phyloP scores from a whole-genome alignment of 495 filamentous ascomycete species.

The Aspergillus bertholletiae region DNA sequence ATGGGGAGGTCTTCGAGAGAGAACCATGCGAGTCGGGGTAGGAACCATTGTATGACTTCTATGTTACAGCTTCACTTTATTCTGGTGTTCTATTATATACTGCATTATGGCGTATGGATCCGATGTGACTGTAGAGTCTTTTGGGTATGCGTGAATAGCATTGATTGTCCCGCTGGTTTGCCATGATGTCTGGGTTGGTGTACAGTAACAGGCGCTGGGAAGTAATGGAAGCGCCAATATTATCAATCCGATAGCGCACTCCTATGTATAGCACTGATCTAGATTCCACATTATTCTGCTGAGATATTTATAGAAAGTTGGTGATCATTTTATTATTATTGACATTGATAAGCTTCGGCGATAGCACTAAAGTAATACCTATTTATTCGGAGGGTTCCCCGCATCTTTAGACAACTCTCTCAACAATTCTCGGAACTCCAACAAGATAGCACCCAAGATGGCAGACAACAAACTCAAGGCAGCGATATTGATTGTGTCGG shows the following conservation, averaged over 20 bases:
- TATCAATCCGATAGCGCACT: background rate
- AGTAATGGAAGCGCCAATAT: constrained; percentile 8
- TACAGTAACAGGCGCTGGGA: constrained; percentile 32
- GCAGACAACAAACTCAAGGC: constrained; percentile 31
- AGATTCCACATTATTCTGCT: too few species aligned
- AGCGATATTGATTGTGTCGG: constrained; percentile 84
- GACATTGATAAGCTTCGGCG: too few species aligned
- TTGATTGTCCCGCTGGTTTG: constrained; percentile 22
- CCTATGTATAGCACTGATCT: too few species aligned
- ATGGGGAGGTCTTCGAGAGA: constrained; percentile 12
- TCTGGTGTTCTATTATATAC: constrained; percentile 30
- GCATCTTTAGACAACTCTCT: background rate
- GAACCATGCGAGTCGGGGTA: constrained; percentile 3
- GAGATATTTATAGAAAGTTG: too few species aligned
- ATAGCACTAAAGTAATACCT: too few species aligned
- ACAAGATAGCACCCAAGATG: constrained; percentile 16
- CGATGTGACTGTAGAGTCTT: constrained; percentile 28
- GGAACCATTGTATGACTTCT: constrained; percentile 23
- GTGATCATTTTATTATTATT: too few species aligned
- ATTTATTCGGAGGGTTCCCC: background rate
- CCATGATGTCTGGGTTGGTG: constrained; percentile 18
- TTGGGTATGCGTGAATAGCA: constrained; percentile 28
- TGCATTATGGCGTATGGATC: constrained; percentile 44
- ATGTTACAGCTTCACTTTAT: constrained; percentile 13
- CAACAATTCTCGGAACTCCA: too few species aligned